Conservation (phyloP, 257 asterid species). For the Solanum clarkiae region DNA sequence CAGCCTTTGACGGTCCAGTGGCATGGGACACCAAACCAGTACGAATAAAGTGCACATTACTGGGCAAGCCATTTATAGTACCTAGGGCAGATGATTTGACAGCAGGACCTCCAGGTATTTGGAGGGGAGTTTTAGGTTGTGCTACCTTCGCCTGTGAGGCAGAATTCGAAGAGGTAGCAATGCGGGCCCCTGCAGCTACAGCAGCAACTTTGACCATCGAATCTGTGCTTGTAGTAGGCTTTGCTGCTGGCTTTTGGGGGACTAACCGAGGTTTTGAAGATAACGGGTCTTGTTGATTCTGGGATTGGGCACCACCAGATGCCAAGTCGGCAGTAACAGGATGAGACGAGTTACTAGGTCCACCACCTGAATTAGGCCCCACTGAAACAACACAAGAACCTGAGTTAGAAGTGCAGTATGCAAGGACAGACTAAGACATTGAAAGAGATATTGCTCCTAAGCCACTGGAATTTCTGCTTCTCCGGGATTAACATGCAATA, state of each 20-base stretch:
- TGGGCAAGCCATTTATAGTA: slow-evolving; percentile 45
- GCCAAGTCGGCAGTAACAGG: slow-evolving; percentile 13
- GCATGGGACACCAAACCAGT: not conserved
- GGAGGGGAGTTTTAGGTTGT: slow-evolving; percentile 47
- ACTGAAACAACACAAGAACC: not conserved
- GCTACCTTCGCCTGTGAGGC: slow-evolving; percentile 51
- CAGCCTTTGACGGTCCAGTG: not conserved
- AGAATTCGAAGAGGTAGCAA: slow-evolving; percentile 53
- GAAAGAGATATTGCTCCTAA: not conserved
- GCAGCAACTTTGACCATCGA: slow-evolving; percentile 76
- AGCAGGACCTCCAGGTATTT: slow-evolving; percentile 34
- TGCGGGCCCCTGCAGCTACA: slow-evolving; percentile 80
- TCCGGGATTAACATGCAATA: not conserved
- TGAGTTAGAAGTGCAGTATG: not conserved
- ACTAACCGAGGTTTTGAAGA: slow-evolving; percentile 15
- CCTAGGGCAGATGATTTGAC: slow-evolving; percentile 33
- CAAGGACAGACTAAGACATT: not conserved
- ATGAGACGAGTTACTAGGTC: slow-evolving; percentile 6
- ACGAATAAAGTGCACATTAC: slow-evolving; percentile 61
- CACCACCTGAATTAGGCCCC: slow-evolving; percentile 10
- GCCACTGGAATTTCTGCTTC: not conserved
- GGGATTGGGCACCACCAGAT: slow-evolving; percentile 8
- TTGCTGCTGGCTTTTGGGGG: slow-evolving; percentile 20
- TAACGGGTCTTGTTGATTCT: slow-evolving; percentile 8
- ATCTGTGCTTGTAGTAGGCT: slow-evolving; percentile 22